These are phyloP conservation scores for Paramecium octaurelia DNA, from an alignment of 73 alveolate genomes.

Conservation along the genomic window DNA sequence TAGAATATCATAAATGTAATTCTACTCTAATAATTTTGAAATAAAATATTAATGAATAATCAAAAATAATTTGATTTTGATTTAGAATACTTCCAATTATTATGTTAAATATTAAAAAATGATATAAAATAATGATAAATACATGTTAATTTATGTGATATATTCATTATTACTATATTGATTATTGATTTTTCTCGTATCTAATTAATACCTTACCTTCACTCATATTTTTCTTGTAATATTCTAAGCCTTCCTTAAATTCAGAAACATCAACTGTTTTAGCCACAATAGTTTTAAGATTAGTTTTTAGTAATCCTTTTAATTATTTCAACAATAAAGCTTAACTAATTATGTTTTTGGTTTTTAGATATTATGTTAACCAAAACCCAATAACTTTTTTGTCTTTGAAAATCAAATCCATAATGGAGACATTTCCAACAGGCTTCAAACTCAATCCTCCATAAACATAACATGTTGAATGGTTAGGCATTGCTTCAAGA, in stretches of 20 bases:
- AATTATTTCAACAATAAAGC: constrained; percentile 1
- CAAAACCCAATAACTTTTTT: constrained; percentile 69
- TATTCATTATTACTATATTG: not conserved
- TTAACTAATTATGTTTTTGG: constrained; percentile 38
- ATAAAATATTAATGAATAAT: not conserved
- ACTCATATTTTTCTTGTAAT: constrained; percentile 45
- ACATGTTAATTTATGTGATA: not conserved
- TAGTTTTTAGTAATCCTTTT: constrained; percentile 32
- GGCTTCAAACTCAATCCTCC: constrained; percentile 68
- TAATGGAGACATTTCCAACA: constrained; percentile 62
- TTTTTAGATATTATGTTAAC: constrained; percentile 46
- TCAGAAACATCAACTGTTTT: constrained; percentile 27
- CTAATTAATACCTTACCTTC: constrained; percentile 57
- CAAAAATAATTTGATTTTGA: not conserved
- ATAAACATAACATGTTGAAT: constrained; percentile 68
- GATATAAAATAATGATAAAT: too few species aligned
- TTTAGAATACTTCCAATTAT: too few species aligned
- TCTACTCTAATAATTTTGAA: not conserved
- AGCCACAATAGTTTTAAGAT: constrained; percentile 35
- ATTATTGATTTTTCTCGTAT: not conserved
- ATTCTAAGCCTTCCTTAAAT: constrained; percentile 9
- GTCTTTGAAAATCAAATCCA: constrained; percentile 66
- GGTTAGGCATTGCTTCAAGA: constrained; percentile 62
- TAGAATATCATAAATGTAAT: not conserved
- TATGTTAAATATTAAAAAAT: too few species aligned